phyloP scores from a whole-genome alignment of 2,329 filamentous ascomycete genomes.

The Diaporthe humulicola region DNA sequence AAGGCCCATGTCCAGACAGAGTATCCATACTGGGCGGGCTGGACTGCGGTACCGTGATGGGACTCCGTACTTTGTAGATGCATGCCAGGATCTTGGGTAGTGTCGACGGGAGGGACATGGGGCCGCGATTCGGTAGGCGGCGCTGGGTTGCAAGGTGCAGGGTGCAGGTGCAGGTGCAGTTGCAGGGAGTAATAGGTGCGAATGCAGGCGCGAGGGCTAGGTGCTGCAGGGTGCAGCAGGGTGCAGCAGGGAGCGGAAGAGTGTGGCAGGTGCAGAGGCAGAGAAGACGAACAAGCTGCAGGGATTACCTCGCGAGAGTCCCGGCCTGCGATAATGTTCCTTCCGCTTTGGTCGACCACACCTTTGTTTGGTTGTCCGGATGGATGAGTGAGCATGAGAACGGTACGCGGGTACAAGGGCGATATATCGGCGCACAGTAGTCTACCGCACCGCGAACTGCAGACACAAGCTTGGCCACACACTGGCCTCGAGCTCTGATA shows the following conservation, averaged over 20 bases:
- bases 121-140: constrained; percentile 26
- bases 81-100: constrained; percentile 38
- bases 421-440: neutral
- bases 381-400: neutral
- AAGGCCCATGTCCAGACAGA: constrained; percentile 22
- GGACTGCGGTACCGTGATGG: constrained; percentile 10
- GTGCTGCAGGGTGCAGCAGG: neutral
- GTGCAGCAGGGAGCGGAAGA: neutral
- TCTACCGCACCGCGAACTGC: neutral
- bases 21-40: neutral
- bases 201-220: constrained; percentile 27
- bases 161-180: constrained; percentile 10
- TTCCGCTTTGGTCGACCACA: constrained; percentile 40
- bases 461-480: neutral
- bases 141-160: constrained; percentile 16
- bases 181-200: too few relatives aligned
- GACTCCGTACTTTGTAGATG: constrained; percentile 31
- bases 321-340: constrained; percentile 31
- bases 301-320: constrained; percentile 21
- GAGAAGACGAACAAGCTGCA: constrained; percentile 1
- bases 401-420: constrained; percentile 7
- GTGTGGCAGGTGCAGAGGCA: neutral
- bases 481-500: neutral
- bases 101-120: constrained; percentile 29
- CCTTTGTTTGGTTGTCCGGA: neutral